Evolutionary conservation across 73 alveolate species (phyloP).

Genomic region (Paramecium primaurelia): DNA sequence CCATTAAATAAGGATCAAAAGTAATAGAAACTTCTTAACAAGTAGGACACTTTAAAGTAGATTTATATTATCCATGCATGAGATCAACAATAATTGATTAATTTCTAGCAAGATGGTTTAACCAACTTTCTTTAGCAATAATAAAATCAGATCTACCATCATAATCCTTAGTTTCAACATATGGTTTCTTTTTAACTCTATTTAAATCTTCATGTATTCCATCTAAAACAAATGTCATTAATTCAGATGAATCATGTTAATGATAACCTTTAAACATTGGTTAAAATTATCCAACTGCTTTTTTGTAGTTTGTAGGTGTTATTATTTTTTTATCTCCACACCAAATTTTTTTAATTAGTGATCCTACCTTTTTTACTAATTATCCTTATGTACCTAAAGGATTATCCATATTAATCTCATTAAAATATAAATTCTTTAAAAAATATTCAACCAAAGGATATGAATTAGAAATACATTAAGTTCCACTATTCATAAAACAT

Average conservation of each 20-base stretch:
- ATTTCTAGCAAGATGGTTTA: constrained; percentile 85
- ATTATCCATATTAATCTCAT: constrained; percentile 87
- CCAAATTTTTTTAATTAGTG: constrained; percentile 55
- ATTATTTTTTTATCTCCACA: constrained; percentile 13
- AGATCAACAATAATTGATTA: constrained; percentile 93
- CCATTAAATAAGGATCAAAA: constrained; percentile 92
- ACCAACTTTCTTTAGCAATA: constrained; percentile 91
- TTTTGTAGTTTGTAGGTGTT: constrained; percentile 32
- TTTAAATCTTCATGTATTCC: constrained; percentile 96
- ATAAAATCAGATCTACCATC: constrained; percentile 79
- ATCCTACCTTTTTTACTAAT: constrained; percentile 32
- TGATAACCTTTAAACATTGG: constrained; percentile 58
- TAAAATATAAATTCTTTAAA: constrained; percentile 62
- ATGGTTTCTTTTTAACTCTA: constrained; percentile 85
- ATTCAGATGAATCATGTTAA: constrained; percentile 69
- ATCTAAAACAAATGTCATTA: constrained; percentile 84
- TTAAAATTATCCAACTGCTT: constrained; percentile 49
- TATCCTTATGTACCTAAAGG: constrained; percentile 93
- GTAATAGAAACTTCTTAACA: constrained; percentile 84
- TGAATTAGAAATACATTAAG: constrained; percentile 89
- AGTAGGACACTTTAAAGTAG: constrained; percentile 88
- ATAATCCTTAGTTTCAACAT: constrained; percentile 74
- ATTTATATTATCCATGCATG: constrained; percentile 93
- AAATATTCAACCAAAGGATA: constrained; percentile 86
- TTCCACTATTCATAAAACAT: constrained; percentile 98